Evolutionary conservation across 2,329 filamentous ascomycete species (phyloP), one percentile per base, ranked within the genome.

Genomic region (Aspergillus ochraceus): DNA sequence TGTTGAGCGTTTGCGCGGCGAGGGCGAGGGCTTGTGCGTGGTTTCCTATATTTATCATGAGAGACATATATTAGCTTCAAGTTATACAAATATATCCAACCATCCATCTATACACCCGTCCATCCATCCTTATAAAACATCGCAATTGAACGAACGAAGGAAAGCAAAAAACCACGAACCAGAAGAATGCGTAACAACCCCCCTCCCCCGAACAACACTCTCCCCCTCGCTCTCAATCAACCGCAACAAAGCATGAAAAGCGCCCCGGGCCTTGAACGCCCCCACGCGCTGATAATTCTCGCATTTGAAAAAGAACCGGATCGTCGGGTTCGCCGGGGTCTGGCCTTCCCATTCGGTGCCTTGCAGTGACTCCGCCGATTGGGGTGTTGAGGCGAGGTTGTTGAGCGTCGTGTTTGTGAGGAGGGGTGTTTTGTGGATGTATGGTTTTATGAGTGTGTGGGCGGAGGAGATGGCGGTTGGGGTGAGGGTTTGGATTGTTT

Each of bases 21-120:
- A 97, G 88, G 2, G 94, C 87, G 58, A 98, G 87, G 1, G 95
- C 94, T 81, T 97, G 92, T 0, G 94, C 94, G 73, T 98, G 95
- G 78, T 98, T 98, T 60, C 94, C 93, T 94, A 64, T 32, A 17
- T 22, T 12, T 10, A 6, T 20, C 26, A 29, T 2, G 9, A 20
- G 24, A 11, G 29, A 26, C 22, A n/a, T 24, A 24, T 24, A 39
- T 45, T 42, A 42, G 29, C 17, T 14, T 17, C 30, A 1, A 2
- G 22, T 29, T 17, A 51, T 51, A 17, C 24, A 9, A 9, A 26
- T 51, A 1, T 12, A 9, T 51, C 17, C 17, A 4, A 20, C 22
- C 17, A 6, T 50, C 3, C 19, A 50, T 10, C 9, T n/a, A n/a
- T n/a, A n/a, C n/a, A n/a, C n/a, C n/a, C n/a, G n/a, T 47, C 22